Percentiles rank a stretch among this genome's conserved stretches.
These are phyloP conservation scores for Candida buenavistaensis DNA, from an alignment of 1,139 yeast genomes.

Conservation along the genomic window DNA sequence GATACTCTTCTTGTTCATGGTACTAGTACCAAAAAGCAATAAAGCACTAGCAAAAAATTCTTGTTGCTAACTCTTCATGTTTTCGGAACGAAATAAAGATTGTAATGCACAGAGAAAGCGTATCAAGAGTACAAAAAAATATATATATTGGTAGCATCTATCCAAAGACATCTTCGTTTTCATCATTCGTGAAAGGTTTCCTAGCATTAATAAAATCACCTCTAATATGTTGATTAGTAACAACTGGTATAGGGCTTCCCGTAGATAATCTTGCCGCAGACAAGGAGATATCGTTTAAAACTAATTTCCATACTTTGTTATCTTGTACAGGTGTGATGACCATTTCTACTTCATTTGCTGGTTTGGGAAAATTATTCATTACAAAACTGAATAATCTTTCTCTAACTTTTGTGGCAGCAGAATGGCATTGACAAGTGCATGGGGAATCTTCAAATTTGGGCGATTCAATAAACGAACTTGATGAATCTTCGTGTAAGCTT, in stretches of 20 bases:
- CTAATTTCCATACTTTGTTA: conserved; percentile 35
- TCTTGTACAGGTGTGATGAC: background rate
- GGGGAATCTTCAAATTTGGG: conserved; percentile 5
- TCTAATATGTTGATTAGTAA: conserved; percentile 12
- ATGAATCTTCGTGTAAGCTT: background rate
- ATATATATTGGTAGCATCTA: no score
- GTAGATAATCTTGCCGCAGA: conserved; percentile 54
- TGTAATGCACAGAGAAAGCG: no score
- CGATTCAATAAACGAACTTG: no score
- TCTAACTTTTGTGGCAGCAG: conserved; percentile 6
- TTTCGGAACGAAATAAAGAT: no score
- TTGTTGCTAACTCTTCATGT: no score
- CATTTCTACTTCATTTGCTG: conserved; percentile 4
- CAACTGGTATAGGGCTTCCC: conserved; percentile 27
- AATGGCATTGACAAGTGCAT: conserved; percentile 11
- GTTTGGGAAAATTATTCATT: conserved; percentile 7
- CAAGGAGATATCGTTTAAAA: conserved; percentile 48
- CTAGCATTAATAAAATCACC: conserved; percentile 17
- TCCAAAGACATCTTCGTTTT: conserved; percentile 15
- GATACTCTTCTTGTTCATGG: no score
- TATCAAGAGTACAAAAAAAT: no score
- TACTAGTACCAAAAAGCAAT: no score
- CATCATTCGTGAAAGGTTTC: conserved; percentile 7
- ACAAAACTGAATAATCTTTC: conserved; percentile 11
- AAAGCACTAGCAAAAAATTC: no score